Percentiles rank a stretch among this genome's conserved stretches.
phyloP scores from a whole-genome alignment of 1,284 basidiomycete species.

The Ustilago curta region DNA sequence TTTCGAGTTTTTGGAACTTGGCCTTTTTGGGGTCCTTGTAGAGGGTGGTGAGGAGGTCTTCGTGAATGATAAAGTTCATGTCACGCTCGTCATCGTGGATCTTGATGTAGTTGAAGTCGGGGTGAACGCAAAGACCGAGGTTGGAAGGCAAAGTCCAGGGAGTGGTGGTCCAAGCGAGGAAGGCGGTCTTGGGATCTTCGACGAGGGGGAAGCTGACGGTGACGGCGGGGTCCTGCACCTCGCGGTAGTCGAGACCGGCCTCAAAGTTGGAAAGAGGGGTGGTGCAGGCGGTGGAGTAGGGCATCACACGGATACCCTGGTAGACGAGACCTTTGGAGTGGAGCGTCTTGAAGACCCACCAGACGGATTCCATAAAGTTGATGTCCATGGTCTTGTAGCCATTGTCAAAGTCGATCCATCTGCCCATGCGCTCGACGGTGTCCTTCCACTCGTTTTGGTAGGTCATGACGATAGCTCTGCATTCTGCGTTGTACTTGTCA shows the following conservation, averaged over 20 bases:
- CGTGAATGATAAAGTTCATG: slow-evolving; percentile 92
- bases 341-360: slow-evolving; percentile 98
- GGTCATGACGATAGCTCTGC: slow-evolving; percentile 96
- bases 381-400: slow-evolving; percentile 98
- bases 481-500: slow-evolving; percentile 96
- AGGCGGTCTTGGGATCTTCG: slow-evolving; percentile 88
- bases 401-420: slow-evolving; percentile 99
- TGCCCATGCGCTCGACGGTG: slow-evolving; percentile 97
- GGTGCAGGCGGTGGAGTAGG: slow-evolving; percentile 95
- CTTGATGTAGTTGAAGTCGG: slow-evolving; percentile 95
- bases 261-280: slow-evolving; percentile 99
- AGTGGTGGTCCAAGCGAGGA: slow-evolving; percentile 98
- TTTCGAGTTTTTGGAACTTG: slow-evolving; percentile 87
- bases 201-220: slow-evolving; percentile 93
- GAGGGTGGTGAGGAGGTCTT: slow-evolving; percentile 85
- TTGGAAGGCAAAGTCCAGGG: slow-evolving; percentile 99
- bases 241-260: slow-evolving; percentile 90
- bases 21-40: slow-evolving; percentile 99
- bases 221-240: slow-evolving; percentile 93
- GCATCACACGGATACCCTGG: slow-evolving; percentile 94
- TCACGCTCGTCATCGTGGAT: slow-evolving; percentile 91
- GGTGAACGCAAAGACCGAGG: slow-evolving; percentile 93
- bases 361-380: slow-evolving; percentile 96
- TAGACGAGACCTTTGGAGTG: slow-evolving; percentile 95
- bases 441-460: slow-evolving; percentile 92